Evolutionary conservation across 441 rosid genomes (phyloP).

Genomic region (Corymbia citriodora): DNA sequence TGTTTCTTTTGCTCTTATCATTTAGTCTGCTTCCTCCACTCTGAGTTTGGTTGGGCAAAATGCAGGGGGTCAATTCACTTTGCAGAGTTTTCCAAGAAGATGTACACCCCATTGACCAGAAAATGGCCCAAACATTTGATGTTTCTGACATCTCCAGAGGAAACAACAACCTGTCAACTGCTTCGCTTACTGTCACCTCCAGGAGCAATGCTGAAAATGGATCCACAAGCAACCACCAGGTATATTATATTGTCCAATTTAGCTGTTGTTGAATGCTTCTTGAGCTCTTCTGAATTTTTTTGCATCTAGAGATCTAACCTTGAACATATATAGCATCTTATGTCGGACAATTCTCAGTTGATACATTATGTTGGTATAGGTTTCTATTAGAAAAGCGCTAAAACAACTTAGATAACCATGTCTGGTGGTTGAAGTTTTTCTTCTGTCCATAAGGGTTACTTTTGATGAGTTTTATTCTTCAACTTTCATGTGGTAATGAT

Average conservation of each 20-base stretch:
- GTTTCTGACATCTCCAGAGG: background rate
- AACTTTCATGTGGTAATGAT: background rate
- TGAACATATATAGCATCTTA: background rate
- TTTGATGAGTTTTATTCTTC: background rate
- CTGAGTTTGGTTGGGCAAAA: conserved; percentile 18
- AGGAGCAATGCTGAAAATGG: conserved; percentile 3
- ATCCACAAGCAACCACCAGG: conserved; percentile 28
- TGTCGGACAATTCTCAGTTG: background rate
- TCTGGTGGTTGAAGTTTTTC: background rate
- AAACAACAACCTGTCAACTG: background rate
- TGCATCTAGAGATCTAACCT: too few relatives aligned
- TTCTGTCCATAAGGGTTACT: background rate
- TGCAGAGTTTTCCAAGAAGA: conserved; percentile 32
- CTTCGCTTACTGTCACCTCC: background rate
- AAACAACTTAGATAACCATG: background rate
- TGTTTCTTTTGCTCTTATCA: conserved; percentile 8
- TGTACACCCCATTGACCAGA: conserved; percentile 1
- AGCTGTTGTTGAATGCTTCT: background rate
- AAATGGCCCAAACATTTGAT: background rate
- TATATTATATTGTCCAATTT: conserved; percentile 2
- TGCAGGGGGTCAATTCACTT: conserved; percentile 38
- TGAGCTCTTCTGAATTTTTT: background rate
- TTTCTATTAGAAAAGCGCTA: background rate
- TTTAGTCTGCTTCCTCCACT: conserved; percentile 14
- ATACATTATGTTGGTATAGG: background rate